Evolutionary conservation across 2,329 filamentous ascomycete species (phyloP), one percentile per base, ranked within the genome.

Genomic region (Phialophora macrospora): DNA sequence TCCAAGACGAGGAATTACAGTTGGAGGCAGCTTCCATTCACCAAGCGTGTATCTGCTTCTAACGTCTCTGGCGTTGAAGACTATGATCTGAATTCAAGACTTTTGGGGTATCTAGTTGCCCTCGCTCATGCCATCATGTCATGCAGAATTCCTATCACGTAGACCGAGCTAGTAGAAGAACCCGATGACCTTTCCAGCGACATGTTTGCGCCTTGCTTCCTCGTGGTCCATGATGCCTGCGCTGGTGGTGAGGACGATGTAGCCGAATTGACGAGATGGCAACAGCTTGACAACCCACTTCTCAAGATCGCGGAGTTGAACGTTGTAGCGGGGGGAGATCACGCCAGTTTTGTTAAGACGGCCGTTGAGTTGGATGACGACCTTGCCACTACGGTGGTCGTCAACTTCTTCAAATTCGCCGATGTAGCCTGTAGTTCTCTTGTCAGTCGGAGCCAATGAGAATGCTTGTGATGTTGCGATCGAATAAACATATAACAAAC

Each of bases 221-320:
- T 99, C 95, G 87, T 99, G 95, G 87, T 99, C 95, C 94, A 99
- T 98, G 83, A 99, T 99, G 82, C 95, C 95, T 72, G 95, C 93
- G 68, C 93, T 97, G 84, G 95, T 99, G 82, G 95, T 99, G 78
- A 99, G 90, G 83, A 99, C 93, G 79, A 99, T 92, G 86, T 93
- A 97, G 79, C 95, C 95, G 88, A 99, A 99, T 85, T 99, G 95
- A 97, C 95, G 95, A 74, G 95, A 93, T 74, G 95, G 95, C 73
- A 99, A 89, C 80, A 99, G 91, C 89, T 96, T 96, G 85, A 96
- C 92, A 77, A 98, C 93, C 95, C 95, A 99, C 88, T 98, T 97
- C 92, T 99, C 95, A 80, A 99, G 88, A 77, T 99, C 95, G 78
- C 87, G 85, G 79, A 99, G 93, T 82, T 94, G 93, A 83, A 99